phyloP scores from a whole-genome alignment of 2,329 filamentous ascomycete genomes.

The Pseudofabraea citricarpa region DNA sequence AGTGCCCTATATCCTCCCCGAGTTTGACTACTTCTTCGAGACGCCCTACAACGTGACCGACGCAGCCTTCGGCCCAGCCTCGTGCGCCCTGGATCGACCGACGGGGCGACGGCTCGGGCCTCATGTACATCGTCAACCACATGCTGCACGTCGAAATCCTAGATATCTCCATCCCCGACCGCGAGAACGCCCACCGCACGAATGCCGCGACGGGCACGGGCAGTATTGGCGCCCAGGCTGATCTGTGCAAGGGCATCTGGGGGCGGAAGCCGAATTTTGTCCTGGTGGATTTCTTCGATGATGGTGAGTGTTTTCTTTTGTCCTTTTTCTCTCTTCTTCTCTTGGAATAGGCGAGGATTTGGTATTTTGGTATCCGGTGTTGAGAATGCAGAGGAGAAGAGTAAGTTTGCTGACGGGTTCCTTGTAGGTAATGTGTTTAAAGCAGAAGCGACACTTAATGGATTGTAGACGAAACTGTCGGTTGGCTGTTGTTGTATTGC shows the following conservation, averaged over 20 bases:
- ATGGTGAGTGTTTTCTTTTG: slow-evolving; percentile 24
- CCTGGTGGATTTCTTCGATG: slow-evolving; percentile 56
- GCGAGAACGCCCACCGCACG: slow-evolving; percentile 32
- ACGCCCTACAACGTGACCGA: slow-evolving; percentile 59
- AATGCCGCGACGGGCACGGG: slow-evolving; percentile 47
- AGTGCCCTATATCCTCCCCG: slow-evolving; percentile 58
- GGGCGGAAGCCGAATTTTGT: slow-evolving; percentile 46
- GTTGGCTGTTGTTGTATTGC: no score
- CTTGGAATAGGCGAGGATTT: no score
- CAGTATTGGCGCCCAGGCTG: slow-evolving; percentile 45
- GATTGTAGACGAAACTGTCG: no score
- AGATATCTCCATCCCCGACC: slow-evolving; percentile 48
- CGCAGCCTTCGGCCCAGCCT: slow-evolving; percentile 53
- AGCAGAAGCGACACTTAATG: no score
- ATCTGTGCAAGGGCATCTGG: slow-evolving; percentile 40
- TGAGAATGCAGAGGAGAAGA: no score
- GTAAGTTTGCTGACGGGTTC: no score
- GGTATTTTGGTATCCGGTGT: no score
- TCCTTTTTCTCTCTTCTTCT: no score
- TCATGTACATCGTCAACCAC: slow-evolving; percentile 58
- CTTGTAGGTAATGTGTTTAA: no score
- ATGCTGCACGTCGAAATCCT: slow-evolving; percentile 50
- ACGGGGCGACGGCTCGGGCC: slow-evolving; percentile 36
- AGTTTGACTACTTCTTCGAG: slow-evolving; percentile 67
- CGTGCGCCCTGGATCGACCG: slow-evolving; percentile 63